Percentiles rank a stretch among this genome's conserved stretches.
Evolutionary conservation across 2,329 filamentous ascomycete species (phyloP).

Genomic region (Botryotinia globosa): DNA sequence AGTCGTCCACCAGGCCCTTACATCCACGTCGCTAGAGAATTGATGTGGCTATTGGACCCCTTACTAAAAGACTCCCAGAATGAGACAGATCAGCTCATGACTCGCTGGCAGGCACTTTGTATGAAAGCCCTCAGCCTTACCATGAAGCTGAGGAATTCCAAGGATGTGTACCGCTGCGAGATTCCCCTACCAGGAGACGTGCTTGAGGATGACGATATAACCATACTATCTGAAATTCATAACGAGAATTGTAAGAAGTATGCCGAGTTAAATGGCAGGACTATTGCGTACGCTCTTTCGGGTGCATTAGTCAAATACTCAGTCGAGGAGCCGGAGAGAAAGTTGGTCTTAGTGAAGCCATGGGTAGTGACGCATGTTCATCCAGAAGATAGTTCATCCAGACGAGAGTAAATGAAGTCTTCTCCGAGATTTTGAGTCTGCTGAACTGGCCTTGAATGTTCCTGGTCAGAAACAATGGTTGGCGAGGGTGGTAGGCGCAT

Average conservation of each 20-base stretch:
- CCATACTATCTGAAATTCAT: background rate
- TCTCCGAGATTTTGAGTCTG: background rate
- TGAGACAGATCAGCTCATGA: background rate
- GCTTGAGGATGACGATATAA: background rate
- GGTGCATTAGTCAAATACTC: conserved; percentile 2
- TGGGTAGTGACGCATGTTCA: background rate
- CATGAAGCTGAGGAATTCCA: background rate
- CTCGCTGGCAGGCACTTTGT: background rate
- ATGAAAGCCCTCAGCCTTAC: background rate
- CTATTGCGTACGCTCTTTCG: background rate
- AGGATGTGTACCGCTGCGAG: conserved; percentile 10
- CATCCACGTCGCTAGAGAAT: background rate
- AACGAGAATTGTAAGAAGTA: background rate
- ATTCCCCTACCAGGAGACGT: background rate
- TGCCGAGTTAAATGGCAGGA: background rate
- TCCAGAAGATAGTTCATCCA: background rate
- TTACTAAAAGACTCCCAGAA: too few relatives aligned
- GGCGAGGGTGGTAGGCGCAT: too few relatives aligned
- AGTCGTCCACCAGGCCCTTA: background rate
- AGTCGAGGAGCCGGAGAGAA: background rate
- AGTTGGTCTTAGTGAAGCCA: background rate
- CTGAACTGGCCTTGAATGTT: background rate
- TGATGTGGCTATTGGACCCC: background rate
- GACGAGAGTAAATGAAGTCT: background rate
- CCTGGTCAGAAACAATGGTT: background rate